These are phyloP conservation scores for Arthrobotrys sinensis DNA, from an alignment of 2,329 filamentous ascomycete species.

Conservation along the genomic window DNA sequence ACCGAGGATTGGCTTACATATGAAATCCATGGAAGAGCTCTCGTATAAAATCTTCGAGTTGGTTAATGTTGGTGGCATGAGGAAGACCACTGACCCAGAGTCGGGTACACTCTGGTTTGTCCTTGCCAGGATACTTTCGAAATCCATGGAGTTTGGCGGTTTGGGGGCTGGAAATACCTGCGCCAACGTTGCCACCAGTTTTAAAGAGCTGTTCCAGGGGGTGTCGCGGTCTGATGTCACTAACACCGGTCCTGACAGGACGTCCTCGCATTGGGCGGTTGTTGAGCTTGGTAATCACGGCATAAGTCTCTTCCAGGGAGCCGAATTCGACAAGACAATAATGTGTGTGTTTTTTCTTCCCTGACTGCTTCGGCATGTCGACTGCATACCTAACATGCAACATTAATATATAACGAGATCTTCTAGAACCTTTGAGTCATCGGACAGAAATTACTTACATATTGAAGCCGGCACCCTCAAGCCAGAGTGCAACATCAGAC, in stretches of 20 bases:
- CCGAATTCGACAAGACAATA: constrained; percentile 47
- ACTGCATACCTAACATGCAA: constrained; percentile 16
- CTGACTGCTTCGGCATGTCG: constrained; percentile 34
- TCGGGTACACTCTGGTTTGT: constrained; percentile 23
- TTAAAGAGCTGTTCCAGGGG: not conserved
- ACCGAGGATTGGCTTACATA: constrained; percentile 20
- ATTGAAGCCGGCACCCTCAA: constrained; percentile 46
- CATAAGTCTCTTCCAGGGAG: constrained; percentile 21
- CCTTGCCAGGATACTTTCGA: no score
- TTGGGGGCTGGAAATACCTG: not conserved
- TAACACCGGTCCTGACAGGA: constrained; percentile 27
- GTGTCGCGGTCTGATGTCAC: not conserved
- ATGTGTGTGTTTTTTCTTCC: not conserved
- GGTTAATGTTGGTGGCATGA: constrained; percentile 44
- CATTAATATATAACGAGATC: not conserved
- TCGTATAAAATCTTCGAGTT: constrained; percentile 42
- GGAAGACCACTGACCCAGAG: constrained; percentile 52
- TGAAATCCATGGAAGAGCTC: constrained; percentile 53
- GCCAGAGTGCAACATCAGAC: constrained; percentile 49
- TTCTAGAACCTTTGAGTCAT: not conserved
- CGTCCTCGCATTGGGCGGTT: constrained; percentile 44
- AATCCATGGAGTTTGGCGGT: no score
- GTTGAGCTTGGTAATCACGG: constrained; percentile 9
- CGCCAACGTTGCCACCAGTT: not conserved
- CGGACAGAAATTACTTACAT: constrained; percentile 24